These are phyloP conservation scores for Tritrichomonas musculus DNA, from an alignment of 208 protist genomes.

Conservation along the genomic window DNA sequence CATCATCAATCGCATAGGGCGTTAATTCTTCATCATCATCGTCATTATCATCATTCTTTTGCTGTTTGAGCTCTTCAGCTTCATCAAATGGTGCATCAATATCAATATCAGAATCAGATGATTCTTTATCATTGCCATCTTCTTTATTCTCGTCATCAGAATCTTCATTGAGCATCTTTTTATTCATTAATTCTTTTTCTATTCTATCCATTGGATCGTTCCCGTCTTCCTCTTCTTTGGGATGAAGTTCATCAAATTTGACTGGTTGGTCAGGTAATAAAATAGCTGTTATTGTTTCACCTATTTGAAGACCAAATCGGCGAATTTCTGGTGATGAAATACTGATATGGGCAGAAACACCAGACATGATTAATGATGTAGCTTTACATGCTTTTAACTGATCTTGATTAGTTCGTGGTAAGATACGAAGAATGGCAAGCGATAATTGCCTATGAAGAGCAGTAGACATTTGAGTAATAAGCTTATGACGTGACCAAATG, in stretches of 20 bases:
- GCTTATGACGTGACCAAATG: not conserved
- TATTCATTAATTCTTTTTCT: not conserved
- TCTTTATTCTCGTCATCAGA: too few species aligned
- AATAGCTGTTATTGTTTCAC: not conserved
- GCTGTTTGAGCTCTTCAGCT: not conserved
- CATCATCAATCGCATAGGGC: conserved; percentile 30
- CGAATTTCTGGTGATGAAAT: conserved; percentile 34
- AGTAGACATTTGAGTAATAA: conserved; percentile 28
- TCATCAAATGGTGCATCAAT: not conserved
- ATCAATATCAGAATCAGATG: not conserved
- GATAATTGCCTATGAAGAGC: not conserved
- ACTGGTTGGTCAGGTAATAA: conserved; percentile 10
- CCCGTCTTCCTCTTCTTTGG: not conserved
- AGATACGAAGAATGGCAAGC: not conserved
- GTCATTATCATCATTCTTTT: not conserved
- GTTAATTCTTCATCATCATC: not conserved
- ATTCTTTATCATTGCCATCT: too few species aligned
- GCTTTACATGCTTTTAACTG: not conserved
- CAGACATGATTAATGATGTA: not conserved
- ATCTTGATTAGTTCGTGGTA: not conserved
- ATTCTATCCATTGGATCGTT: not conserved
- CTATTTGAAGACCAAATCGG: not conserved
- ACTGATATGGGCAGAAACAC: conserved; percentile 1
- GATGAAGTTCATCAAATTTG: conserved; percentile 20
- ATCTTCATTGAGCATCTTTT: too few species aligned